Conservation (phyloP, 2,329 filamentous ascomycete species). For the Claviceps sp. region DNA sequence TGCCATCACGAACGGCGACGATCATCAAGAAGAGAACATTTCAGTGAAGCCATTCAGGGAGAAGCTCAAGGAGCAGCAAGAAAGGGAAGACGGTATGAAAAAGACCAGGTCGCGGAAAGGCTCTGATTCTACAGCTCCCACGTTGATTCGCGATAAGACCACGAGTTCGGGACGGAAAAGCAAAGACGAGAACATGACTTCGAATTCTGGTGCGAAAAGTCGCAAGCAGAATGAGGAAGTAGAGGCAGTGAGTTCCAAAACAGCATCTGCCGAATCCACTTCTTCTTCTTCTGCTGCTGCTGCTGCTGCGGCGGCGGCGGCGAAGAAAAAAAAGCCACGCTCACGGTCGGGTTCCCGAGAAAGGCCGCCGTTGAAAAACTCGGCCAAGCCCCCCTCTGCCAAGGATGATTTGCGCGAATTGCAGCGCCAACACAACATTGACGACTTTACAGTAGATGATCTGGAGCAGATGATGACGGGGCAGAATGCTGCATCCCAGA, state of each 20-base stretch:
- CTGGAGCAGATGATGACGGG: constrained; percentile 35
- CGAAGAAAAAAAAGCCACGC: constrained; percentile 15
- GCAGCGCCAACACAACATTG: constrained; percentile 37
- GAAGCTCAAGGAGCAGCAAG: constrained; percentile 9
- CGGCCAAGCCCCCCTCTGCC: constrained; percentile 38
- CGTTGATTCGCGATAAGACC: constrained; percentile 14
- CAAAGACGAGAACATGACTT: constrained; percentile 18
- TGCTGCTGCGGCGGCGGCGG: constrained; percentile 13
- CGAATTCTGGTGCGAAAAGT: constrained; percentile 18
- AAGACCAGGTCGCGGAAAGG: background rate
- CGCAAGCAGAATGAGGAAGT: constrained; percentile 11
- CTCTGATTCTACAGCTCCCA: constrained; percentile 6
- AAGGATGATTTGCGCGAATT: constrained; percentile 43
- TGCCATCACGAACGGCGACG: constrained; percentile 15
- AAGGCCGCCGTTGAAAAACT: constrained; percentile 36
- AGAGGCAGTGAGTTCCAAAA: background rate
- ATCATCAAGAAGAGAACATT: background rate
- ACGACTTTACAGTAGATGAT: constrained; percentile 47
- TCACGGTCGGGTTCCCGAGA: constrained; percentile 28
- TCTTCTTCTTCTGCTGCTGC: background rate
- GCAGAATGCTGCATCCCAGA: constrained; percentile 17
- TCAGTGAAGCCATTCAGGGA: constrained; percentile 3
- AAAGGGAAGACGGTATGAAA: constrained; percentile 3
- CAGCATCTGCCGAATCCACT: too few species aligned
- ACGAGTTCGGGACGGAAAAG: constrained; percentile 12